phyloP scores from a whole-genome alignment of 306 rosid species.

The Echinosophora koreensis region DNA sequence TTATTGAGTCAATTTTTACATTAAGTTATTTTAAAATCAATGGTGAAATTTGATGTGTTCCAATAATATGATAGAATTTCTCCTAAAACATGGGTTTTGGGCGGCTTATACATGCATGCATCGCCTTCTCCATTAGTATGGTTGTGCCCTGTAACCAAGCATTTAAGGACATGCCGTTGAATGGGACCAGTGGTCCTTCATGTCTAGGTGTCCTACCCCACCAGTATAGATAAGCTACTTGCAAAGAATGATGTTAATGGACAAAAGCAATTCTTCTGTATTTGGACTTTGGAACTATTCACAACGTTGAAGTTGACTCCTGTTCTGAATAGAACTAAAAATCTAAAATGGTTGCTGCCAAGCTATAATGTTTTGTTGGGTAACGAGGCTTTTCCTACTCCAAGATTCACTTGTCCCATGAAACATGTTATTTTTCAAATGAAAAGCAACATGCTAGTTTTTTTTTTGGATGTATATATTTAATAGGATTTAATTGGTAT shows the following conservation, averaged over 20 bases:
- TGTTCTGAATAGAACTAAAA: background rate
- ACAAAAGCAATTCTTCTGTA: background rate
- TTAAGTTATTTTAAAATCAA: too few species aligned
- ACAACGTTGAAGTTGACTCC: background rate
- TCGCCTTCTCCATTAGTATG: conserved; percentile 10
- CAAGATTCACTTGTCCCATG: background rate
- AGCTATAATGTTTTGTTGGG: too few species aligned
- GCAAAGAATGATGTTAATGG: conserved; percentile 37
- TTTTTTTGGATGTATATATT: too few species aligned
- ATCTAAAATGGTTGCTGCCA: background rate
- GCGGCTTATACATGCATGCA: conserved; percentile 3
- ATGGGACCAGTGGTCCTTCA: conserved; percentile 27
- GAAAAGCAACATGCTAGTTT: background rate
- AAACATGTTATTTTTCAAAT: background rate
- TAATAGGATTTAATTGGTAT: too few species aligned
- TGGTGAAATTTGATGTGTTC: too few species aligned
- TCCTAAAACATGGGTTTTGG: background rate
- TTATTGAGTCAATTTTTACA: too few species aligned
- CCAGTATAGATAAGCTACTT: conserved; percentile 33
- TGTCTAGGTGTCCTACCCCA: background rate
- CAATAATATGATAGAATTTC: too few species aligned
- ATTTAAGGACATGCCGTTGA: background rate
- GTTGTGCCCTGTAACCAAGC: background rate
- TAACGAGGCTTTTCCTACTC: too few species aligned
- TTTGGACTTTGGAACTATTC: background rate